Conservation (phyloP, 2,329 filamentous ascomycete species). For the Colletotrichum brevisporum region DNA sequence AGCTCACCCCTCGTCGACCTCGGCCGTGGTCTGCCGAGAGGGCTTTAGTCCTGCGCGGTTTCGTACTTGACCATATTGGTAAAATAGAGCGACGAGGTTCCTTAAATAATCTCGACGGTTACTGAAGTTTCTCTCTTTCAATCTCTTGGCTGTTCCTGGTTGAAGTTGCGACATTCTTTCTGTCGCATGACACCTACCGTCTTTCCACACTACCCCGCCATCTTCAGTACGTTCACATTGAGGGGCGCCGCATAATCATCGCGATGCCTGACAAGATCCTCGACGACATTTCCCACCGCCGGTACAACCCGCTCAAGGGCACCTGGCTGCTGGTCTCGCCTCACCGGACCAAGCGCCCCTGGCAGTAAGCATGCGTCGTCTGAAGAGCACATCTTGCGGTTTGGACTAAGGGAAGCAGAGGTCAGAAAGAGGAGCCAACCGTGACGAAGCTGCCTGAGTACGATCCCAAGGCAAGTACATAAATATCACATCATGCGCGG, state of each 20-base stretch:
- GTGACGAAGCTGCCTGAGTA: conserved; percentile 81
- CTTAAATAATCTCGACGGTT: conserved; percentile 21
- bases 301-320: conserved; percentile 91
- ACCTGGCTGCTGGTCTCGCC: conserved; percentile 96
- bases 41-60: conserved; percentile 11
- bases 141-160: neutral
- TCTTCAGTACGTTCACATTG: neutral
- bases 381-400: conserved; percentile 5
- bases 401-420: conserved; percentile 62
- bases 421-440: conserved; percentile 81
- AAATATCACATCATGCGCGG: neutral
- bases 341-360: conserved; percentile 95
- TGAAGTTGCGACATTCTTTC: neutral
- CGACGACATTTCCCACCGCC: conserved; percentile 95
- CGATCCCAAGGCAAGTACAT: conserved; percentile 75
- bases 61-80: conserved; percentile 22
- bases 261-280: conserved; percentile 82
- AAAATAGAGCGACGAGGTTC: conserved; percentile 14
- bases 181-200: no score
- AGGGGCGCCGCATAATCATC: conserved; percentile 10
- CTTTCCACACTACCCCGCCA: conserved; percentile 33
- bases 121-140: neutral
- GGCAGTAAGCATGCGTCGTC: conserved; percentile 79
- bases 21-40: conserved; percentile 33
- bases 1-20: conserved; percentile 27